Evolutionary conservation across 176 grass and related monocot genomes (phyloP), one percentile per base, ranked within the genome.

Genomic region (Hordeum marinum): DNA sequence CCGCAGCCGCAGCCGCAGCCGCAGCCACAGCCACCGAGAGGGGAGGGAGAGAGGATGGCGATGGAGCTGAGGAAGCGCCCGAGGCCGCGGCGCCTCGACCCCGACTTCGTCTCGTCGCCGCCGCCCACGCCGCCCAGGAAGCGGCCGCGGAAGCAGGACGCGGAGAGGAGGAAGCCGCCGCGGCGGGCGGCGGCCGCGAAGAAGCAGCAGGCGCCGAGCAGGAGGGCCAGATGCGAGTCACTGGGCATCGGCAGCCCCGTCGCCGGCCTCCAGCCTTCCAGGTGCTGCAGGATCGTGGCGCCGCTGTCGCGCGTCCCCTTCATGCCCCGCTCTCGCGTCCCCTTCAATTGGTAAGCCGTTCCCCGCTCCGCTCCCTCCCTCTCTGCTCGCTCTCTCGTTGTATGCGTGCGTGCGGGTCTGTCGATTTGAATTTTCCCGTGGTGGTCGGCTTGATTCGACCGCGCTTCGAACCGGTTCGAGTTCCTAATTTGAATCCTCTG

Each of bases 331-430:
- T 65, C 84, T 77, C 88, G 42, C 77, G 78, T 82, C 35, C 91
- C 84, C 23, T 98, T 96, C 77, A 88, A 83, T 84, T 89, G 93
- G 96, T 95, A 81, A 79, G 65, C 17, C 11, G 18, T 21, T 55
- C 52, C 52, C 31, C 57, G 32, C 39, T 29, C 41, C 36, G 63
- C 39, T 77, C 71, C 14, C 39, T 35, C 40, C 52, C 39, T 72
- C 17, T 15, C 39, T 70, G 39, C 32, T 64, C 46, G n/a, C 40
- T 71, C 67, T 72, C 35, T 5, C 11, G 29, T 2, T 25, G 31
- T 14, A 18, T 66, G 77, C 14, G 42, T 42, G 59, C 25, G 69
- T 68, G 72, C 78, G 59, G 40, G 45, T 31, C 8, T 78, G 62
- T 20, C 9, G 36, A 68, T 60, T 67, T 63, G 60, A 57, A 40